Evolutionary conservation across 208 protist genomes (phyloP).

Genomic region (Lotmaria passim): DNA sequence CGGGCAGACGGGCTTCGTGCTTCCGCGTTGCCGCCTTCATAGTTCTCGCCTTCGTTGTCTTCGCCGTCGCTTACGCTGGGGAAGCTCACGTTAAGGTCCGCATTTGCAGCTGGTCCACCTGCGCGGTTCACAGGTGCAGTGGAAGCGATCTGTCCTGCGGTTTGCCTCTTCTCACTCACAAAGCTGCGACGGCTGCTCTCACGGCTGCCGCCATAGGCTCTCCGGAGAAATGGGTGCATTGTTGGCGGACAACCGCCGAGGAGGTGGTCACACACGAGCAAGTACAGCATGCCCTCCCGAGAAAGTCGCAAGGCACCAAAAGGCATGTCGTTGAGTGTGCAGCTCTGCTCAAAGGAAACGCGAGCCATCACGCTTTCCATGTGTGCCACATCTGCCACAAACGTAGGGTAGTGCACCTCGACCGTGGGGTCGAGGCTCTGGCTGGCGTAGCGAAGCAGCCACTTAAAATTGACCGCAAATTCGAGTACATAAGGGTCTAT

Average conservation of each 20-base stretch:
- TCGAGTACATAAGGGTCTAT: conserved; percentile 59
- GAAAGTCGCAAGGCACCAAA: conserved; percentile 49
- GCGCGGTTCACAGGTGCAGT: background rate
- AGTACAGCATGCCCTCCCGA: conserved; percentile 55
- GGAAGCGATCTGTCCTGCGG: background rate
- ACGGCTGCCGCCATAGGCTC: conserved; percentile 1
- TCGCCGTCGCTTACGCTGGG: conserved; percentile 4
- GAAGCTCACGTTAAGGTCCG: conserved; percentile 30
- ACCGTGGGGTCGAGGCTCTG: conserved; percentile 49
- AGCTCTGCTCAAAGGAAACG: conserved; percentile 30
- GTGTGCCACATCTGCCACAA: conserved; percentile 27
- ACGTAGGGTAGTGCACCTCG: conserved; percentile 51
- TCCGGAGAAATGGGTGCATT: conserved; percentile 72
- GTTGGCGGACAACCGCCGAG: conserved; percentile 74
- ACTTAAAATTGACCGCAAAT: conserved; percentile 72
- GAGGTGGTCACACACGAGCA: conserved; percentile 73
- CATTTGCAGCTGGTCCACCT: background rate
- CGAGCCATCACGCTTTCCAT: conserved; percentile 30
- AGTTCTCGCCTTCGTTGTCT: background rate
- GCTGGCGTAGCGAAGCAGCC: conserved; percentile 55
- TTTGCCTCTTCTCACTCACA: background rate
- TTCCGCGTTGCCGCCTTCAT: background rate
- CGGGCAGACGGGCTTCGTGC: too few species aligned
- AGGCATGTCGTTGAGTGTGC: conserved; percentile 45
- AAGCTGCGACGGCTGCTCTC: background rate